phyloP scores from a whole-genome alignment of 169 alveolate species.

The Plasmodium gallinaceum region DNA sequence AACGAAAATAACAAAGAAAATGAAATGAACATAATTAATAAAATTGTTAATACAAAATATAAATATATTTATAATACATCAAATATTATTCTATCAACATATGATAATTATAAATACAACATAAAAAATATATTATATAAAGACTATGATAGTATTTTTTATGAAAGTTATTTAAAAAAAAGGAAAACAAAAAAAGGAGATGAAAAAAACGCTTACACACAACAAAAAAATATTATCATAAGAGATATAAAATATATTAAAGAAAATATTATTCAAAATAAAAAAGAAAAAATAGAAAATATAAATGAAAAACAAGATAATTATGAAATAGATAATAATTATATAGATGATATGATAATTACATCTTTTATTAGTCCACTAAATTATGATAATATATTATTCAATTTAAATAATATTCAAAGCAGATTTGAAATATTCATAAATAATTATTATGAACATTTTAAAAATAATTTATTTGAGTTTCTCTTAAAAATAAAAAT shows the following conservation, averaged over 20 bases:
- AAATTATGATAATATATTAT: conserved; percentile 18
- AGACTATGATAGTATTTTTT: neutral
- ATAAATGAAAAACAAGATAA: neutral
- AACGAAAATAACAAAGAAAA: neutral
- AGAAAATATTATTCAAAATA: conserved; percentile 4
- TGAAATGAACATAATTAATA: conserved; percentile 29
- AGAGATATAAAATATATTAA: conserved; percentile 17
- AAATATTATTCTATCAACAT: neutral
- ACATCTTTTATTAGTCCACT: neutral
- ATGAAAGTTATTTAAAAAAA: conserved; percentile 2
- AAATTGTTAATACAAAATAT: conserved; percentile 11
- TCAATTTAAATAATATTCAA: conserved; percentile 13
- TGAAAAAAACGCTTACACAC: no score
- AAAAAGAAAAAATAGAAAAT: neutral
- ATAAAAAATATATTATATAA: conserved; percentile 12
- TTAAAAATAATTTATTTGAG: conserved; percentile 5
- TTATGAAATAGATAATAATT: neutral
- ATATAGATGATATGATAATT: neutral
- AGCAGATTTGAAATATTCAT: conserved; percentile 7
- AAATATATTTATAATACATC: conserved; percentile 11
- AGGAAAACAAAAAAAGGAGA: neutral
- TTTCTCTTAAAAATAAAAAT: conserved; percentile 37
- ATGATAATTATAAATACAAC: conserved; percentile 29
- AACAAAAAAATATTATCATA: neutral
- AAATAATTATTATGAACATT: conserved; percentile 20